Percentiles rank a stretch among this genome's conserved stretches.
Conservation (phyloP, 1,284 basidiomycete species). For the Paramarasmius palmivorus region DNA sequence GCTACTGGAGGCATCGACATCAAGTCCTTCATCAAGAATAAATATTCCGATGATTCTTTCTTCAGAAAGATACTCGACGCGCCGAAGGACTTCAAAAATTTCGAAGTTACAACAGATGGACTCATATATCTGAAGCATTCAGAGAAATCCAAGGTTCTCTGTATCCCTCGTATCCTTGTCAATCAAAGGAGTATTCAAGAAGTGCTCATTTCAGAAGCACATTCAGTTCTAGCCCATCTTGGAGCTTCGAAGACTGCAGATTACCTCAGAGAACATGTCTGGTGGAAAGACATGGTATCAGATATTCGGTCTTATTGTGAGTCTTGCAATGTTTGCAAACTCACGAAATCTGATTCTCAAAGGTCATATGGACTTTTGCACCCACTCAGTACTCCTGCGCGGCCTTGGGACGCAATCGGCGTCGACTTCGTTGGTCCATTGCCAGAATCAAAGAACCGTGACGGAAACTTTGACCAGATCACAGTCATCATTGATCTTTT, state of each 20-base stretch:
- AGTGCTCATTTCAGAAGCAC: conserved; percentile 27
- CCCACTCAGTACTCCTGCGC: conserved; percentile 26
- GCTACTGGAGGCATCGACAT: neutral
- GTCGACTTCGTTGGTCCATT: conserved; percentile 32
- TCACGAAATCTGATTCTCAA: conserved; percentile 25
- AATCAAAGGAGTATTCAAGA: too few species aligned
- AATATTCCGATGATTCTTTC: conserved; percentile 22
- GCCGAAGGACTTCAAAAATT: conserved; percentile 22
- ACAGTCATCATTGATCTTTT: conserved; percentile 33
- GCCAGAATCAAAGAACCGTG: conserved; percentile 21
- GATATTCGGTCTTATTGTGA: conserved; percentile 27
- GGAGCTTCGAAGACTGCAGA: conserved; percentile 29
- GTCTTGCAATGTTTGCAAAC: conserved; percentile 28
- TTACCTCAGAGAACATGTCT: conserved; percentile 29
- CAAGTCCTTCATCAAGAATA: conserved; percentile 1
- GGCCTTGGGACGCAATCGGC: conserved; percentile 35
- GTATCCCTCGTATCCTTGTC: conserved; percentile 27
- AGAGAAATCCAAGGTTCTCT: conserved; percentile 13
- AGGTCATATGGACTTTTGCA: conserved; percentile 32
- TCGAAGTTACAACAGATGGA: conserved; percentile 18
- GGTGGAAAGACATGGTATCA: conserved; percentile 30
- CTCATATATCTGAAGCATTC: conserved; percentile 17
- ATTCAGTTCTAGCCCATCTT: conserved; percentile 32
- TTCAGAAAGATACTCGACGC: conserved; percentile 18
- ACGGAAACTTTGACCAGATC: conserved; percentile 25